These are phyloP conservation scores for Stellera chamaejasme DNA, from an alignment of 345 rosid species.

Conservation along the genomic window DNA sequence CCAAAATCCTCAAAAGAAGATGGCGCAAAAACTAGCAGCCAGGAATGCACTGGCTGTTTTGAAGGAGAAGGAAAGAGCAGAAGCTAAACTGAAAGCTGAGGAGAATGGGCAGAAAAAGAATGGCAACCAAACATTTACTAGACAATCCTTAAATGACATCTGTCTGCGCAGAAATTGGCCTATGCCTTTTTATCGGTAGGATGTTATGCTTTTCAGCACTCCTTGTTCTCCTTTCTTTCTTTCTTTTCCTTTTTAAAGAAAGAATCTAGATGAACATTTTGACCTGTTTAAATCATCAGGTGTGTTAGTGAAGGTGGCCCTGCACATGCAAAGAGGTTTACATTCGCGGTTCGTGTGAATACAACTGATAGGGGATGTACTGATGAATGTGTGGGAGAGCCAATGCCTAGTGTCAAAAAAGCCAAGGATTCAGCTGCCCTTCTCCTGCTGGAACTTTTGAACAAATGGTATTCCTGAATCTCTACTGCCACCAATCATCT, in stretches of 20 bases:
- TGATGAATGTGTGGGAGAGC: conserved; percentile 91
- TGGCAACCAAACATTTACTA: conserved; percentile 81
- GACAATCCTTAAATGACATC: conserved; percentile 90
- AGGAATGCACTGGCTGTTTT: conserved; percentile 79
- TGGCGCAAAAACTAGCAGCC: conserved; percentile 99
- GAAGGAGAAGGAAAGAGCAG: conserved; percentile 75
- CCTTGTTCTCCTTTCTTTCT: background rate
- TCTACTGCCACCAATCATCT: too few species aligned
- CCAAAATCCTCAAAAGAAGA: conserved; percentile 94
- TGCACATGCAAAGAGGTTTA: conserved; percentile 92
- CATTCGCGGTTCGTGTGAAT: conserved; percentile 78
- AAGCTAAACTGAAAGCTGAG: conserved; percentile 37
- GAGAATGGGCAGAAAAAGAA: conserved; percentile 57
- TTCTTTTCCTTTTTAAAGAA: too few species aligned
- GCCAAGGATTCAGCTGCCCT: conserved; percentile 96
- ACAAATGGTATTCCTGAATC: conserved; percentile 37
- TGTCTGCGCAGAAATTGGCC: conserved; percentile 98
- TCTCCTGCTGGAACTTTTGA: conserved; percentile 70
- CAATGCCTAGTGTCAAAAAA: conserved; percentile 98
- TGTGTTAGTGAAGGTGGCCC: conserved; percentile 95
- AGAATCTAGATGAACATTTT: background rate
- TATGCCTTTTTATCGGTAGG: conserved; percentile 85
- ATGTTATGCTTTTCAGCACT: background rate
- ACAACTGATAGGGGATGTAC: conserved; percentile 83
- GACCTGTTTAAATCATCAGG: conserved; percentile 26